These are phyloP conservation scores for Globisporangium abappressorium DNA, from an alignment of 352 stramenopile genomes.

Conservation along the genomic window DNA sequence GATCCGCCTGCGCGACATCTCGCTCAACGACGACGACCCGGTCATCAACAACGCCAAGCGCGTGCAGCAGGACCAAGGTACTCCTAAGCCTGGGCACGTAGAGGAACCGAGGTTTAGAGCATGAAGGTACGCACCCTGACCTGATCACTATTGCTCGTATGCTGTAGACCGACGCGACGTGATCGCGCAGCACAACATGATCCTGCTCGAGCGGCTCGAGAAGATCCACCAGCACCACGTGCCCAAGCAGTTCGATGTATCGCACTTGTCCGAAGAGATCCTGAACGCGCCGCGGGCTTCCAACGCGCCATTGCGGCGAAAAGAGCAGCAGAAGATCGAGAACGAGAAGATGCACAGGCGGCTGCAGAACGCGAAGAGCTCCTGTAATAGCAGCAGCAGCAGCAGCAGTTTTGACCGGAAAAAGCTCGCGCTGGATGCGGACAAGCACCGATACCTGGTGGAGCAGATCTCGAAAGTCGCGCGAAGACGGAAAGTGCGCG, in stretches of 20 bases:
- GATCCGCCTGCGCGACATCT: slow-evolving; percentile 30
- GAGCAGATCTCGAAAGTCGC: slow-evolving; percentile 58
- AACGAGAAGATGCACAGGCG: slow-evolving; percentile 46
- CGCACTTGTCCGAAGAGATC: slow-evolving; percentile 42
- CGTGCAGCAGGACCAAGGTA: slow-evolving; percentile 53
- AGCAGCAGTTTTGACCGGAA: slow-evolving; percentile 25
- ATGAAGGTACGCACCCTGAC: not conserved
- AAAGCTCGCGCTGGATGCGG: slow-evolving; percentile 43
- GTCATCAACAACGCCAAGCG: slow-evolving; percentile 52
- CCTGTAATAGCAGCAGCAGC: slow-evolving; percentile 31
- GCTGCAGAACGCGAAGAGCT: slow-evolving; percentile 31
- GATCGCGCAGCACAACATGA: slow-evolving; percentile 50
- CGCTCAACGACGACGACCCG: slow-evolving; percentile 20
- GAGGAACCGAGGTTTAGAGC: not conserved
- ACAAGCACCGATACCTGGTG: slow-evolving; percentile 42
- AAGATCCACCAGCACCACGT: slow-evolving; percentile 46
- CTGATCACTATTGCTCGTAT: not conserved
- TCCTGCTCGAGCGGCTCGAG: slow-evolving; percentile 47
- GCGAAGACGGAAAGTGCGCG: slow-evolving; percentile 37
- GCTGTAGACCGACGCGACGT: slow-evolving; percentile 40
- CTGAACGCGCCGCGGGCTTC: slow-evolving; percentile 33
- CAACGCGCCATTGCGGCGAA: slow-evolving; percentile 29
- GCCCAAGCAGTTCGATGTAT: slow-evolving; percentile 62
- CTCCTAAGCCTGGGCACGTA: not conserved
- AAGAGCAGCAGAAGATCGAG: slow-evolving; percentile 51